A percentile compares a stretch with the other conserved stretches of the same genome.
Evolutionary conservation across 1,284 basidiomycete species (phyloP).

Genomic region (Malassezia japonica): DNA sequence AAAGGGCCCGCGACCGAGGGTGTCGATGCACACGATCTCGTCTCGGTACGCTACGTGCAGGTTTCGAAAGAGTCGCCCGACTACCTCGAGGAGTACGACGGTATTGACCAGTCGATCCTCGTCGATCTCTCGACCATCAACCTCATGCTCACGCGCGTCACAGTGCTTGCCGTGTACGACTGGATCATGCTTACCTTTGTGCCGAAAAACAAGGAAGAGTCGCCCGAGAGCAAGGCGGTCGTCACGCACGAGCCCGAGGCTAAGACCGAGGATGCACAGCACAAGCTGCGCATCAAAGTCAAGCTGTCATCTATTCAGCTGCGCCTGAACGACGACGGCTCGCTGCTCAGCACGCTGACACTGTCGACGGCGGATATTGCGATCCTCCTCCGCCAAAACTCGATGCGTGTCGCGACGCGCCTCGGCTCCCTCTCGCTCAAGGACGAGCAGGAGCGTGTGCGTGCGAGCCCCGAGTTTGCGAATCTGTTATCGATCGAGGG

Average conservation of each 20-base stretch:
- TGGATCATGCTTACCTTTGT: slow-evolving; percentile 73
- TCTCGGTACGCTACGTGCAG: slow-evolving; percentile 72
- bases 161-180: slow-evolving; percentile 83
- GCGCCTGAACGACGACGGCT: slow-evolving; percentile 67
- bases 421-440: slow-evolving; percentile 75
- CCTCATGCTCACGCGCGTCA: slow-evolving; percentile 79
- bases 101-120: slow-evolving; percentile 78
- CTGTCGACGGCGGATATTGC: slow-evolving; percentile 84
- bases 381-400: slow-evolving; percentile 64
- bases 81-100: slow-evolving; percentile 70
- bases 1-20: background rate
- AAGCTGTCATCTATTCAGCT: slow-evolving; percentile 79
- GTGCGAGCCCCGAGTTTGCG: slow-evolving; percentile 60
- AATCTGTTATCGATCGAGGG: slow-evolving; percentile 89
- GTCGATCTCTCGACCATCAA: slow-evolving; percentile 85
- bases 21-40: slow-evolving; percentile 55
- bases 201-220: background rate
- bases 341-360: slow-evolving; percentile 71
- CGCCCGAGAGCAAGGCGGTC: background rate
- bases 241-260: background rate
- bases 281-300: slow-evolving; percentile 72
- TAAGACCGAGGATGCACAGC: slow-evolving; percentile 23
- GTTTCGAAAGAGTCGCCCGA: slow-evolving; percentile 71
- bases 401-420: slow-evolving; percentile 70
- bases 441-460: slow-evolving; percentile 61